Base-by-base conservation (phyloP, 345 rosid species). In the Gossypium arboreum region DNA sequence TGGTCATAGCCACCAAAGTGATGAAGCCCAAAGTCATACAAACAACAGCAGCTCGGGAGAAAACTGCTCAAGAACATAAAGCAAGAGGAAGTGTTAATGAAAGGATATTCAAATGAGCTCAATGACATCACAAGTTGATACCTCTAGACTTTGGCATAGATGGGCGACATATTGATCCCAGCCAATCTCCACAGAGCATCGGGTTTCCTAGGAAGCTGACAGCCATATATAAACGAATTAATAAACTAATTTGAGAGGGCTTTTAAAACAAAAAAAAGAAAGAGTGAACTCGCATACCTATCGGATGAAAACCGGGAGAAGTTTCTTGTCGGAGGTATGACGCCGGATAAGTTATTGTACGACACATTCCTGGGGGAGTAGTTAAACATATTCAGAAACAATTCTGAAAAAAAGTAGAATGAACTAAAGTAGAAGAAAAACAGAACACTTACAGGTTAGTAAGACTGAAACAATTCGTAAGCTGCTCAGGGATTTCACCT, bases 401-500 rank as follows among this genome's bases (percentile, higher is more conserved):
- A 51, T 41, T 59, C 29, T 4, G 50, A 45, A 54, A 7, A 25
- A 52, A 20, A 20, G 6, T 52, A 5, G 12, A 3, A 44, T 47
- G 7, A 27, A 47, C 10, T 51, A 54, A 27, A 17, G 25, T 2
- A 4, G 2, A 43, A 16, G 22, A 47, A 18, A 16, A 66, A 17
- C 41, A n/a, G 27, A 15, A 27, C 41, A 55, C 48, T 67, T 81
- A 96, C 99, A 92, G 66, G 74, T 77, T 79, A 39, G 81, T 6
- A 34, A 96, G 94, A 74, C 94, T 87, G 78, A 90, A 88, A 84
- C 98, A 96, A 52, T 88, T 91, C 15, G 89, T 75, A 2, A 96
- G 89, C 82, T 93, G 97, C 60, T 84, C 88, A 1, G 99, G 99
- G 61, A 96, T 92, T 77, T 72, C 87, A 27, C 98, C 99, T 47